Evolutionary conservation across 2,329 filamentous ascomycete genomes (phyloP).

Genomic region (Metarhizium rileyi): DNA sequence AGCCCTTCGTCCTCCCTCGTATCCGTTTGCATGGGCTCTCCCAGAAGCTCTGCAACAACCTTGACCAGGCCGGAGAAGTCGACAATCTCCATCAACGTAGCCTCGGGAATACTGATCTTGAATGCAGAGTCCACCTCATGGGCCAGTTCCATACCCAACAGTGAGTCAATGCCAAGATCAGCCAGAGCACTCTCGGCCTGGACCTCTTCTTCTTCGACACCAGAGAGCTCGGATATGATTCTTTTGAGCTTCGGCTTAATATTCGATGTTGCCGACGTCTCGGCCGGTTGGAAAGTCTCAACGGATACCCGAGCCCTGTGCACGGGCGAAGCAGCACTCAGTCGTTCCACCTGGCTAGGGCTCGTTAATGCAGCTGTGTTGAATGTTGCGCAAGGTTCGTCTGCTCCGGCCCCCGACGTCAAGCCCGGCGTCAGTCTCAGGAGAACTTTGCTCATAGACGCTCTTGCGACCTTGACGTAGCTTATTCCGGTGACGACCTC

Average conservation of each 20-base stretch:
- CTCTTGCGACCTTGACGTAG: slow-evolving; percentile 6
- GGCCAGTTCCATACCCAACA: slow-evolving; percentile 38
- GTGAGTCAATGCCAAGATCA: slow-evolving; percentile 39
- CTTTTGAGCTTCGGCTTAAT: slow-evolving; percentile 6
- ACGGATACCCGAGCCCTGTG: not conserved
- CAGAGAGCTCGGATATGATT: slow-evolving; percentile 20
- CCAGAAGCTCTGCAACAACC: not conserved
- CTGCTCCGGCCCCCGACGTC: not conserved
- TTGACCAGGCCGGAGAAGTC: slow-evolving; percentile 5
- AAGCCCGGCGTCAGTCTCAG: not conserved
- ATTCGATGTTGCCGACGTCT: not conserved
- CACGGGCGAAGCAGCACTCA: no score
- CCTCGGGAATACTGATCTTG: slow-evolving; percentile 13
- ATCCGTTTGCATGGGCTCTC: not conserved
- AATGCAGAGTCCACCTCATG: slow-evolving; percentile 31
- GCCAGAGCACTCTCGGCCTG: slow-evolving; percentile 24
- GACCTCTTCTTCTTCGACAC: slow-evolving; percentile 27
- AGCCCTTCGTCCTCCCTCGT: not conserved
- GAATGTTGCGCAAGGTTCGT: not conserved
- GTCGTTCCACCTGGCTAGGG: not conserved
- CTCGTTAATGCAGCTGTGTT: not conserved
- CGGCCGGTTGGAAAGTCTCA: not conserved
- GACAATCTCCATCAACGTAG: slow-evolving; percentile 1
- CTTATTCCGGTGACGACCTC: slow-evolving; percentile 8
- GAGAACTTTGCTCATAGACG: slow-evolving; percentile 6